These are phyloP conservation scores for Calocybe indica DNA, from an alignment of 768 basidiomycete genomes.

Conservation along the genomic window DNA sequence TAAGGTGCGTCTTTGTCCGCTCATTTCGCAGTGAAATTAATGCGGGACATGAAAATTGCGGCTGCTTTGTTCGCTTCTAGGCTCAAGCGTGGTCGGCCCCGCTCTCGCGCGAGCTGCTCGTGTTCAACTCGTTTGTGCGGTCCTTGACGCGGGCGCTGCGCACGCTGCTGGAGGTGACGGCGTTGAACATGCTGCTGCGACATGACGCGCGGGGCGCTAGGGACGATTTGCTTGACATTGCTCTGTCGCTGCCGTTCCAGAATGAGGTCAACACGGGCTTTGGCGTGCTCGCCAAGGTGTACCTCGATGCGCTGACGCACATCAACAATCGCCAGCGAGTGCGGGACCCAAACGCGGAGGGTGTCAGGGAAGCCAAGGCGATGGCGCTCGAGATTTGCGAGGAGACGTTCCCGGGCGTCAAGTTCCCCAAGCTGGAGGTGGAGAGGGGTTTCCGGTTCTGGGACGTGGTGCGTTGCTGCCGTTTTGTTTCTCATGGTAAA, in stretches of 20 bases:
- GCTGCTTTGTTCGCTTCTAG: conserved; percentile 31
- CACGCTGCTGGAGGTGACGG: conserved; percentile 84
- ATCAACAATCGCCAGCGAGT: conserved; percentile 77
- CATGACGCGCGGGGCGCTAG: conserved; percentile 81
- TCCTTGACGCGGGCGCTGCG: conserved; percentile 87
- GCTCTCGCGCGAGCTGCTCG: conserved; percentile 90
- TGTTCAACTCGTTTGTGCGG: conserved; percentile 97
- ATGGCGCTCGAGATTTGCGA: conserved; percentile 91
- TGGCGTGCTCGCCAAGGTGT: conserved; percentile 95
- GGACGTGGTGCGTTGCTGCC: conserved; percentile 74
- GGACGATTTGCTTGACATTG: conserved; percentile 90
- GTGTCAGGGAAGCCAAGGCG: conserved; percentile 76
- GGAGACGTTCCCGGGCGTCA: conserved; percentile 91
- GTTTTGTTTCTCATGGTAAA: conserved; percentile 2
- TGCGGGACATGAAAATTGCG: background rate
- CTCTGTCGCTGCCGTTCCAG: conserved; percentile 91
- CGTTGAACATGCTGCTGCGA: conserved; percentile 89
- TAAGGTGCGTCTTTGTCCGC: conserved; percentile 53
- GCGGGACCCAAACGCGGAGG: conserved; percentile 70
- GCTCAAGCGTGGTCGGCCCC: conserved; percentile 93
- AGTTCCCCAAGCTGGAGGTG: conserved; percentile 80
- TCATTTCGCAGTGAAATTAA: background rate
- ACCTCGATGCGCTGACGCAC: conserved; percentile 88
- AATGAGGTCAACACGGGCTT: conserved; percentile 96
- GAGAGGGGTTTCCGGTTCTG: conserved; percentile 98